Percentiles rank a stretch among this genome's conserved stretches.
These are phyloP conservation scores for Salvia rosmarinus DNA, from an alignment of 257 asterid genomes.

Conservation along the genomic window DNA sequence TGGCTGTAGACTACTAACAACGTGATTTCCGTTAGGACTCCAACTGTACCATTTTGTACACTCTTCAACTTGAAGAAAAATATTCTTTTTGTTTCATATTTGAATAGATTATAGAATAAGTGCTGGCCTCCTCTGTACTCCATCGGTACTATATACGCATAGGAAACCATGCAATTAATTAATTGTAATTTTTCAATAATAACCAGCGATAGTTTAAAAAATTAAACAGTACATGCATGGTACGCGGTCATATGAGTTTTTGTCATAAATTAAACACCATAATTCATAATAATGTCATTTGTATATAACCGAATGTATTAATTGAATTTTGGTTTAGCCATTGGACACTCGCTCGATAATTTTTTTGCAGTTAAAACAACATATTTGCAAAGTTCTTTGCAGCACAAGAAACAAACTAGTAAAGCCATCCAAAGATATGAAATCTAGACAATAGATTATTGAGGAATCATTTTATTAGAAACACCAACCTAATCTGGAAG, in stretches of 20 bases:
- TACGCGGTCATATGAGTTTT: no score
- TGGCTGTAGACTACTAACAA: not conserved
- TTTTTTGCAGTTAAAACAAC: not conserved
- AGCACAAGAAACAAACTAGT: not conserved
- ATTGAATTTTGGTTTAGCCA: not conserved
- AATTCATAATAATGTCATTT: not conserved
- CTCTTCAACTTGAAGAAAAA: not conserved
- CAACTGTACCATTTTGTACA: not conserved
- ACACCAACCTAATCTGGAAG: conserved; percentile 38
- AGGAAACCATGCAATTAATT: no score
- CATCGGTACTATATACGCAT: no score
- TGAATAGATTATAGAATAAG: no score
- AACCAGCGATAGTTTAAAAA: no score
- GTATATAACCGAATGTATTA: not conserved
- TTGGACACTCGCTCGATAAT: no score
- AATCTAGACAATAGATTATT: conserved; percentile 14
- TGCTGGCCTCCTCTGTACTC: no score
- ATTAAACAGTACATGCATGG: no score
- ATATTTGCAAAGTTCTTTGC: no score
- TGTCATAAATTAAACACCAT: not conserved
- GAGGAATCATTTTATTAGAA: conserved; percentile 42
- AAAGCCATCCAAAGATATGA: not conserved
- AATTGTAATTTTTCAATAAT: no score
- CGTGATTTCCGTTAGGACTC: not conserved
- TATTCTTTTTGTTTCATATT: not conserved